phyloP scores from a whole-genome alignment of 208 protist genomes.

The Trypanosomatidae sp. region DNA sequence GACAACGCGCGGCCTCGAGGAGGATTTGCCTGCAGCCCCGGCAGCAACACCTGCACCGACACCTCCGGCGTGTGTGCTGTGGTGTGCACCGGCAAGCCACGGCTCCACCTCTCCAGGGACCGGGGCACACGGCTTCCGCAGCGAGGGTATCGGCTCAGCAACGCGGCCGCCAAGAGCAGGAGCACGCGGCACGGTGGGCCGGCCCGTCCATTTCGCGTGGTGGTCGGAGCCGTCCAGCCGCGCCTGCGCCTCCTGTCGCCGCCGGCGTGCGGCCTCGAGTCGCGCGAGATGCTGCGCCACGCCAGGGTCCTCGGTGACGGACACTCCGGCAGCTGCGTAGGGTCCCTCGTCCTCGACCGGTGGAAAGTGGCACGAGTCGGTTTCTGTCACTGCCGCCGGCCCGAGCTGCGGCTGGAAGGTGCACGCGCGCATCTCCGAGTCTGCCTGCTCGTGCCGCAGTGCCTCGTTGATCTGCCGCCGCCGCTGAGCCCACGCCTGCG shows the following conservation, averaged over 20 bases:
- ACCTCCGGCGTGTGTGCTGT: no score
- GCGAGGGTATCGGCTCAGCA: conserved; percentile 41
- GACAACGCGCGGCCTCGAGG: no score
- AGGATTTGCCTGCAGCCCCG: no score
- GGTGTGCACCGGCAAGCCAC: no score
- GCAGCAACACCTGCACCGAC: no score
- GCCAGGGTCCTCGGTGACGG: conserved; percentile 28
- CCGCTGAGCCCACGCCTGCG: conserved; percentile 44
- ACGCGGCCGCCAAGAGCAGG: conserved; percentile 36
- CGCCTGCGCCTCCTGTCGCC: conserved; percentile 27
- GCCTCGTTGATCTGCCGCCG: conserved; percentile 26
- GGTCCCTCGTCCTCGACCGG: no score
- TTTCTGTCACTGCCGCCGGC: no score
- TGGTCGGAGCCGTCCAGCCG: conserved; percentile 25
- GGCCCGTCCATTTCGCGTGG: conserved; percentile 32
- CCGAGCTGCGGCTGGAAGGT: conserved; percentile 41
- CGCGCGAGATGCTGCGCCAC: conserved; percentile 41
- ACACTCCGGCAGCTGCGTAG: no score
- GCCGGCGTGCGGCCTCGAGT: conserved; percentile 36
- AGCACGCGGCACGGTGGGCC: conserved; percentile 37
- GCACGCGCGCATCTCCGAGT: conserved; percentile 30
- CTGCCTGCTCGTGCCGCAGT: conserved; percentile 29
- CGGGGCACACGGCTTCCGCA: no score
- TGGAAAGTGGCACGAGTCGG: no score
- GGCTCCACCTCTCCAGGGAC: no score